Percentiles rank a stretch among this genome's conserved stretches.
Evolutionary conservation across 495 filamentous ascomycete genomes (phyloP).

Genomic region (Trichoderma reesei): DNA sequence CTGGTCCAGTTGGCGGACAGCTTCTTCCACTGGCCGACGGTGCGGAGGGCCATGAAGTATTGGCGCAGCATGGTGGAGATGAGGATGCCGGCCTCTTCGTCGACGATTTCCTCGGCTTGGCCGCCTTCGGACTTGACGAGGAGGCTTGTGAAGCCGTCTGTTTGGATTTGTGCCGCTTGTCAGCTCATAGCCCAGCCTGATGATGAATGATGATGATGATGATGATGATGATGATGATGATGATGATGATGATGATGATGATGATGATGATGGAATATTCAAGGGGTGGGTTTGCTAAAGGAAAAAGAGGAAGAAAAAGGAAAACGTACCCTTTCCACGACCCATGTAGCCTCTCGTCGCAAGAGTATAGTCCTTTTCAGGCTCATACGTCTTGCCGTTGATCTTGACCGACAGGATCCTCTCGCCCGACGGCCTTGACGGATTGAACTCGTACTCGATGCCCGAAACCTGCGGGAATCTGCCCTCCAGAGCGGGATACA

Average conservation of each 20-base stretch:
- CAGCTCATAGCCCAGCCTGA: too few relatives aligned
- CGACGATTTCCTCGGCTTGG: constrained; percentile 62
- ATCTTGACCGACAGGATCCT: constrained; percentile 56
- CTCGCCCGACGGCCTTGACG: constrained; percentile 43
- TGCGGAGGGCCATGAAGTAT: constrained; percentile 77
- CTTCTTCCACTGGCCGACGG: constrained; percentile 62
- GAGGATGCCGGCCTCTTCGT: constrained; percentile 76
- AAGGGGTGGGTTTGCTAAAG: too few relatives aligned
- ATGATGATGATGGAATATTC: too few relatives aligned
- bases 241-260: too few relatives aligned
- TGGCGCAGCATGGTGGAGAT: constrained; percentile 78
- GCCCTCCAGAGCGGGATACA: constrained; percentile 75
- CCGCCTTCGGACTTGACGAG: constrained; percentile 61
- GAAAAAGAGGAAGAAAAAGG: too few relatives aligned
- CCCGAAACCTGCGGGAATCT: constrained; percentile 68
- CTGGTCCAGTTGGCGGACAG: constrained; percentile 56
- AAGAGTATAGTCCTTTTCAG: constrained; percentile 51
- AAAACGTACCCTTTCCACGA: constrained; percentile 64
- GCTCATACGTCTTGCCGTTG: constrained; percentile 47
- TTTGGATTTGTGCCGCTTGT: too few relatives aligned
- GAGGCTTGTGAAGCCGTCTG: constrained; percentile 64
- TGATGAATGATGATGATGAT: too few relatives aligned
- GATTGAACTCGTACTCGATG: constrained; percentile 62
- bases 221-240: too few relatives aligned
- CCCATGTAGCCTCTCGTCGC: constrained; percentile 79